Conservation (phyloP, 768 basidiomycete genomes). For the Podaxis pistillaris region DNA sequence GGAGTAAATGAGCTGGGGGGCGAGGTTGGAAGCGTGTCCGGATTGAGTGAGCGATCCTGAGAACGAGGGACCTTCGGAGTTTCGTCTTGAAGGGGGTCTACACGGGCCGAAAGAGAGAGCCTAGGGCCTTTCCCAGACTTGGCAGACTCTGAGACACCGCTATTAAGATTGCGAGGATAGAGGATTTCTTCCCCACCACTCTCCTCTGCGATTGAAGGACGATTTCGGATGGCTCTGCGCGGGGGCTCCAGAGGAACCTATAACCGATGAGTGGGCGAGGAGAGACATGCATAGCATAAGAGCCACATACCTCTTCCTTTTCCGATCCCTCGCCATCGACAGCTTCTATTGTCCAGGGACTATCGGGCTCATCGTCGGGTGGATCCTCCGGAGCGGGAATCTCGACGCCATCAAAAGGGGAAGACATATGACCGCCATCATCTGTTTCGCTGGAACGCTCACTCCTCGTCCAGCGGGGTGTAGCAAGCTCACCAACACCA, state of each 20-base stretch:
- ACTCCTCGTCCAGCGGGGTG: conserved; percentile 85
- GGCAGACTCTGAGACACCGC: conserved; percentile 29
- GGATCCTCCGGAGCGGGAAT: conserved; percentile 36
- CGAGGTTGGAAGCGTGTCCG: conserved; percentile 34
- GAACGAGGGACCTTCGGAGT: conserved; percentile 29
- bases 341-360: conserved; percentile 88
- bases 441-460: conserved; percentile 25
- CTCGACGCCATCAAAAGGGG: conserved; percentile 30
- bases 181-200: conserved; percentile 90
- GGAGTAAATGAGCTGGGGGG: conserved; percentile 68
- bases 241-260: conserved; percentile 38
- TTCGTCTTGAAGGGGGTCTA: conserved; percentile 18
- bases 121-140: conserved; percentile 28
- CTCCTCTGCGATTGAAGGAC: conserved; percentile 73
- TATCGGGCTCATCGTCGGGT: conserved; percentile 65
- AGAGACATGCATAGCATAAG: not conserved
- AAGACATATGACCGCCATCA: conserved; percentile 17
- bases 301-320: conserved; percentile 57
- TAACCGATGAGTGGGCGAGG: not conserved
- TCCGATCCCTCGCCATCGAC: conserved; percentile 78
- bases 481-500: conserved; percentile 93
- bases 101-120: conserved; percentile 1
- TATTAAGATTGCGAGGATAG: conserved; percentile 64
- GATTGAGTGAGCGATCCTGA: conserved; percentile 27
- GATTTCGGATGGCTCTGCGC: conserved; percentile 50